Evolutionary conservation across 371 early-diverging fungal species (phyloP).

Genomic region (Apophysomyces trapeziformis): DNA sequence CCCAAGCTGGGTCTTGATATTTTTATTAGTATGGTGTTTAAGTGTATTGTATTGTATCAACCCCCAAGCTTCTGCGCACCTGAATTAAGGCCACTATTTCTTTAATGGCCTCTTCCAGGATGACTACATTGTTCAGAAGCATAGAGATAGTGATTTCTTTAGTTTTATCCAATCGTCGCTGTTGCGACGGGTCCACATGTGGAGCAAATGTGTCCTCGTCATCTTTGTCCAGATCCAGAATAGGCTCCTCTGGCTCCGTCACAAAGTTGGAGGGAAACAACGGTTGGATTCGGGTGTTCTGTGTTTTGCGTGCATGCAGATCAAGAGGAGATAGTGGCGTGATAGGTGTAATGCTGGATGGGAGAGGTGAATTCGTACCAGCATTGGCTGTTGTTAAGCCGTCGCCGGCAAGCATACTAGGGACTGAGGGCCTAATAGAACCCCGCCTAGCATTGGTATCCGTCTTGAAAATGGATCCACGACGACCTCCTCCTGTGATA

Average conservation of each 20-base stretch:
- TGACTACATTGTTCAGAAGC: slow-evolving; percentile 80
- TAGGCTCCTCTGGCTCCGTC: slow-evolving; percentile 35
- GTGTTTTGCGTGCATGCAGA: slow-evolving; percentile 34
- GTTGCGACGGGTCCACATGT: slow-evolving; percentile 27
- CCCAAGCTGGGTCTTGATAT: too few species aligned
- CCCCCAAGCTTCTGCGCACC: slow-evolving; percentile 71
- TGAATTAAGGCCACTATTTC: slow-evolving; percentile 84
- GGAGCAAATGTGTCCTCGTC: slow-evolving; percentile 36
- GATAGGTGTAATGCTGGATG: neutral
- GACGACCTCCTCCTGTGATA: neutral
- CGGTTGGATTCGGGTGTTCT: slow-evolving; percentile 53
- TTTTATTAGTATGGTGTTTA: neutral
- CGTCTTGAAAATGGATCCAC: neutral
- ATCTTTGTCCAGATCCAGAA: slow-evolving; percentile 28
- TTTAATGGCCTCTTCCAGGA: slow-evolving; percentile 85
- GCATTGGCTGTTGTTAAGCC: neutral
- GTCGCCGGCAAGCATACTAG: neutral
- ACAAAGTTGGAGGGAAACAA: slow-evolving; percentile 55
- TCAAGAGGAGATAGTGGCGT: slow-evolving; percentile 21
- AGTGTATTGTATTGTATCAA: slow-evolving; percentile 57
- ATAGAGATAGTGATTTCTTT: slow-evolving; percentile 59
- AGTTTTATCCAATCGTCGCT: slow-evolving; percentile 32
- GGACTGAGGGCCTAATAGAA: slow-evolving; percentile 1
- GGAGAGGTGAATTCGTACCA: slow-evolving; percentile 1
- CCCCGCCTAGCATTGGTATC: slow-evolving; percentile 2